These are phyloP conservation scores for Trapa bicornis DNA, from an alignment of 345 rosid genomes.

Conservation along the genomic window DNA sequence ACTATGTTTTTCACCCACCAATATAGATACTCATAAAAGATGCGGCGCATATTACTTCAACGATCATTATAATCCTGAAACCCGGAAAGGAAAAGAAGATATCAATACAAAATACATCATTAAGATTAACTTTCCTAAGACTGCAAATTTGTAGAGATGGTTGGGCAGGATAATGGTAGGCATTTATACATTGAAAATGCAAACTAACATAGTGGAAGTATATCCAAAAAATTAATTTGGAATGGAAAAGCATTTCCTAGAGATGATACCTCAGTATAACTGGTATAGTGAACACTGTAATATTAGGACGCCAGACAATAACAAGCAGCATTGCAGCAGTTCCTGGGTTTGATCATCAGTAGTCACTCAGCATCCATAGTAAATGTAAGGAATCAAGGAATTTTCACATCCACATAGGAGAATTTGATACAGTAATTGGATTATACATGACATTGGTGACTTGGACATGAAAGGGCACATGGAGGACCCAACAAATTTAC, in stretches of 20 bases:
- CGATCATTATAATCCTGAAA: constrained; percentile 69
- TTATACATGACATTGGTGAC: background rate
- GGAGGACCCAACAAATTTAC: background rate
- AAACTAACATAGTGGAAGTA: no score
- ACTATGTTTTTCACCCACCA: constrained; percentile 34
- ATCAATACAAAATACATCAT: no score
- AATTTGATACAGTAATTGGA: background rate
- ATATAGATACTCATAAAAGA: constrained; percentile 69
- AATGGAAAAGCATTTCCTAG: background rate
- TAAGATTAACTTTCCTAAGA: no score
- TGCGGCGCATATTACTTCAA: constrained; percentile 70
- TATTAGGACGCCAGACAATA: constrained; percentile 60
- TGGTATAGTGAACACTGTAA: constrained; percentile 54
- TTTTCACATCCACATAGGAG: background rate
- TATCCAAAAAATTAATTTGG: no score
- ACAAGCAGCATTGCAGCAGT: constrained; percentile 86
- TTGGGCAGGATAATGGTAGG: no score
- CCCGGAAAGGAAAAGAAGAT: no score
- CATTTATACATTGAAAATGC: no score
- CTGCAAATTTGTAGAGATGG: no score
- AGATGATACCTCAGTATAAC: constrained; percentile 48
- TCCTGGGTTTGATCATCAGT: constrained; percentile 26
- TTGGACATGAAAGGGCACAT: background rate
- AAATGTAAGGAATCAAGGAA: background rate
- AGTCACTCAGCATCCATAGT: background rate